A percentile compares a stretch with the other conserved stretches of the same genome.
These are phyloP conservation scores for Globisporangium lucens DNA, from an alignment of 352 stramenopile species.

Conservation along the genomic window DNA sequence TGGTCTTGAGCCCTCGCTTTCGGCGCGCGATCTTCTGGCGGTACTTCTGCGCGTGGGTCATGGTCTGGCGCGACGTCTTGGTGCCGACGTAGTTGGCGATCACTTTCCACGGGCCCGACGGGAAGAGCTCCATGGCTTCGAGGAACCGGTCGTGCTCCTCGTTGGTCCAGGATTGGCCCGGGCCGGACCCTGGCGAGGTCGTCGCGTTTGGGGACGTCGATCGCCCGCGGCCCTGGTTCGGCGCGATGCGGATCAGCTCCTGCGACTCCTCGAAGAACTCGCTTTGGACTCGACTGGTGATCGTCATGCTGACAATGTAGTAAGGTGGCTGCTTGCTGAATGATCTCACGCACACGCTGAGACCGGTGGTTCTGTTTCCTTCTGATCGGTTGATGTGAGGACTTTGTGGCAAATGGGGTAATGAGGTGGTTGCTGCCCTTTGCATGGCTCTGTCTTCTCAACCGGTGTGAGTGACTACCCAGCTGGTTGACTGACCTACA, in stretches of 20 bases:
- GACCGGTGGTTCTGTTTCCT: not conserved
- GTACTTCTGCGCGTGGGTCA: slow-evolving; percentile 33
- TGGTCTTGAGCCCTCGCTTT: slow-evolving; percentile 21
- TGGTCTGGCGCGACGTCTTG: slow-evolving; percentile 23
- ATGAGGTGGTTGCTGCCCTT: slow-evolving; percentile 14
- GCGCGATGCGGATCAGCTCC: slow-evolving; percentile 22
- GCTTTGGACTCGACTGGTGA: slow-evolving; percentile 19
- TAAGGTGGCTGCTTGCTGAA: not conserved
- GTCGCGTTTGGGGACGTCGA: not conserved
- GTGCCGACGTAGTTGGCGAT: slow-evolving; percentile 26
- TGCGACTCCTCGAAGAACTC: slow-evolving; percentile 19
- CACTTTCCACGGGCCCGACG: slow-evolving; percentile 24
- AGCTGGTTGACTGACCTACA: not conserved
- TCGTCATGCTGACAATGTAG: slow-evolving; percentile 7
- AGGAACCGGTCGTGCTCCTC: slow-evolving; percentile 28
- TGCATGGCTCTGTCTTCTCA: not conserved
- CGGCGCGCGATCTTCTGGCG: slow-evolving; percentile 25
- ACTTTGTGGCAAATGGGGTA: slow-evolving; percentile 7
- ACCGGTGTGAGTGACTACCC: not conserved
- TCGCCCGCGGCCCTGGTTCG: slow-evolving; percentile 12
- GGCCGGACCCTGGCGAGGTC: not conserved
- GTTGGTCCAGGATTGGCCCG: slow-evolving; percentile 19
- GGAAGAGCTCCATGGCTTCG: slow-evolving; percentile 26
- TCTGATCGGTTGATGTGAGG: not conserved
- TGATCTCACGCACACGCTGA: not conserved